A percentile compares a stretch with the other conserved stretches of the same genome.
Evolutionary conservation across 2,329 filamentous ascomycete genomes (phyloP).

Genomic region (Gnomoniopsis sp.): DNA sequence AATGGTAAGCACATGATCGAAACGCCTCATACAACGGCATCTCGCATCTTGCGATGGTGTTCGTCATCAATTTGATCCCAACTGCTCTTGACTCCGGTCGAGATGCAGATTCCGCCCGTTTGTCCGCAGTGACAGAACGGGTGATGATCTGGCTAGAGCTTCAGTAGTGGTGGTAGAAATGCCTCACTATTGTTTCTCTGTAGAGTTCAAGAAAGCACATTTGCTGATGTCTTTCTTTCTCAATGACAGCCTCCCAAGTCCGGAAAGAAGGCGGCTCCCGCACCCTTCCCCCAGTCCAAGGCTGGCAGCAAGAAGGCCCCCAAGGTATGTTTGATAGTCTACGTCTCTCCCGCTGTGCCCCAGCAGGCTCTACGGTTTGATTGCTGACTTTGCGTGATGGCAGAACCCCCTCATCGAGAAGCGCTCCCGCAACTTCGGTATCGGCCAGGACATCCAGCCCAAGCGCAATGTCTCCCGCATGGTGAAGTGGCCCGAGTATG

Average conservation of each 20-base stretch:
- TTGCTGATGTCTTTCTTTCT: constrained; percentile 99
- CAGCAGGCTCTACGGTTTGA: neutral
- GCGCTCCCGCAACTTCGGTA: constrained; percentile 94
- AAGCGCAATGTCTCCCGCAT: constrained; percentile 93
- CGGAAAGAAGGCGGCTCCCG: constrained; percentile 96
- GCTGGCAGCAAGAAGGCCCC: constrained; percentile 84
- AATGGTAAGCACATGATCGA: constrained; percentile 58
- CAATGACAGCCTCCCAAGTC: constrained; percentile 99
- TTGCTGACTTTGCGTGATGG: constrained; percentile 18
- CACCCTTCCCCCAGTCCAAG: constrained; percentile 94
- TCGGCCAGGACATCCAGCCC: constrained; percentile 98
- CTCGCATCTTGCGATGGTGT: constrained; percentile 9
- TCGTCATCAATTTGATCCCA: constrained; percentile 11
- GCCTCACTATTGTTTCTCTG: constrained; percentile 60
- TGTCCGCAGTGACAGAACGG: constrained; percentile 35
- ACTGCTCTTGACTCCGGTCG: constrained; percentile 30
- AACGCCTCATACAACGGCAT: constrained; percentile 20
- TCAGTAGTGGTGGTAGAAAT: constrained; percentile 50
- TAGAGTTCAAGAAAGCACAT: constrained; percentile 92
- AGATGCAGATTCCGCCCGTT: constrained; percentile 38
- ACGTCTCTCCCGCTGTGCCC: neutral
- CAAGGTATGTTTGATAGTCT: constrained; percentile 67
- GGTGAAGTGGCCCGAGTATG: constrained; percentile 99
- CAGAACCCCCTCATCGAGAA: constrained; percentile 99
- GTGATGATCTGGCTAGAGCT: constrained; percentile 68